These are phyloP conservation scores for Kwoniella dendrophila DNA, from an alignment of 768 basidiomycete genomes.

Conservation along the genomic window DNA sequence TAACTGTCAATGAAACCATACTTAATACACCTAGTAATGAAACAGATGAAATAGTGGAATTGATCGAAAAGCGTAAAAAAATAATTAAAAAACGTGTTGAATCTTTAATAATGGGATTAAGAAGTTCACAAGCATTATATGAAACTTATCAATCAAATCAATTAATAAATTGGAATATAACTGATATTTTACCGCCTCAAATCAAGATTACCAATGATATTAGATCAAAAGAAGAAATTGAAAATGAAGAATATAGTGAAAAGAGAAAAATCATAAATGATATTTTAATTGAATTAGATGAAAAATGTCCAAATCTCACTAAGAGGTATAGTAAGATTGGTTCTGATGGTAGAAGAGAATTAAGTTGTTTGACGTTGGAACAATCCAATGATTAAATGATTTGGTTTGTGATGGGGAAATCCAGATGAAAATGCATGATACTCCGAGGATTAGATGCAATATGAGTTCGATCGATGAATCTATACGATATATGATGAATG, in stretches of 20 bases:
- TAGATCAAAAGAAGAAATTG: not conserved
- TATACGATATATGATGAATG: too few relatives aligned
- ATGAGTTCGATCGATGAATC: too few relatives aligned
- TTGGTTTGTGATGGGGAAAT: not conserved
- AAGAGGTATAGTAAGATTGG: conserved; percentile 7
- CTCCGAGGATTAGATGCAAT: too few relatives aligned
- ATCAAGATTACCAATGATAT: not conserved
- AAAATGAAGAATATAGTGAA: conserved; percentile 6
- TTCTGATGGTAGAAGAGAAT: conserved; percentile 16
- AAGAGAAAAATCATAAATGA: conserved; percentile 7
- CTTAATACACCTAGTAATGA: not conserved
- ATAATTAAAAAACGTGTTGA: conserved; percentile 1
- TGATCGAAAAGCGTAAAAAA: conserved; percentile 4
- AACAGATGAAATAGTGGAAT: not conserved
- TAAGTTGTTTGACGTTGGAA: conserved; percentile 82
- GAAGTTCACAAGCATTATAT: conserved; percentile 10
- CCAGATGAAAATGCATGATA: too few relatives aligned
- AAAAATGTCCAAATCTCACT: not conserved
- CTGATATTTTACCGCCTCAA: conserved; percentile 7
- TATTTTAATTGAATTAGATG: conserved; percentile 9
- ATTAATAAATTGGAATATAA: conserved; percentile 3
- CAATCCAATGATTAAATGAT: conserved; percentile 59
- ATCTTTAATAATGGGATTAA: not conserved
- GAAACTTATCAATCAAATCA: not conserved
- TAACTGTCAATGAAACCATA: not conserved